phyloP scores from a whole-genome alignment of 331 rosid genomes.

The Stylosanthes scabra region DNA sequence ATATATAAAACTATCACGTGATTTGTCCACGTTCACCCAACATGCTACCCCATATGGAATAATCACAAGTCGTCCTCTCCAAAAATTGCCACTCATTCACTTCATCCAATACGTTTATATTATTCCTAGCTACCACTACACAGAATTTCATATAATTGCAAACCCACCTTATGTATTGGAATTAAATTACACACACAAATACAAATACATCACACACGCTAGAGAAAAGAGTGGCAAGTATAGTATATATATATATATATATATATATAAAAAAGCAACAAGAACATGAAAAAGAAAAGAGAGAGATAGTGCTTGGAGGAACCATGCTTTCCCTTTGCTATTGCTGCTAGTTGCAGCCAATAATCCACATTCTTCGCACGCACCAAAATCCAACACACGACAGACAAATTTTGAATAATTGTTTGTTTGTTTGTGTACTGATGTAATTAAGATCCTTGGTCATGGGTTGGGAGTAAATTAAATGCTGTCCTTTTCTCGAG shows the following conservation, averaged over 20 bases:
- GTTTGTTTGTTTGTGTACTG: slow-evolving; percentile 13
- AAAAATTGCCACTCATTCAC: slow-evolving; percentile 26
- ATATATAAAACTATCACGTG: slow-evolving; percentile 43
- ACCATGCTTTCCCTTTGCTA: slow-evolving; percentile 15
- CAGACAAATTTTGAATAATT: slow-evolving; percentile 41
- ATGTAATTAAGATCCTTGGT: slow-evolving; percentile 1
- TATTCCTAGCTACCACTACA: not conserved
- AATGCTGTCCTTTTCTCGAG: slow-evolving; percentile 37
- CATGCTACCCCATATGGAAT: slow-evolving; percentile 44
- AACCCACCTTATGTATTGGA: not conserved
- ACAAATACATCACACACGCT: not conserved
- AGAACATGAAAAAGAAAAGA: slow-evolving; percentile 37
- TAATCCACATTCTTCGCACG: slow-evolving; percentile 33
- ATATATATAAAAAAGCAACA: slow-evolving; percentile 4
- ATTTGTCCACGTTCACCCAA: slow-evolving; percentile 48
- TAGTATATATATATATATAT: not conserved
- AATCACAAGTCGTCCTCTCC: slow-evolving; percentile 38
- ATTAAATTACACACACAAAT: not conserved
- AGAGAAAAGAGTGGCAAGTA: slow-evolving; percentile 1
- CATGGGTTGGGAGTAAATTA: slow-evolving; percentile 32
- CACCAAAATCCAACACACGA: slow-evolving; percentile 43
- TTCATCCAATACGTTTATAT: slow-evolving; percentile 42
- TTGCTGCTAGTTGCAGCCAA: slow-evolving; percentile 50
- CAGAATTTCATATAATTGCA: not conserved
- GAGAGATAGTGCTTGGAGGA: slow-evolving; percentile 55